Conservation (phyloP, 176 grass and related monocot species). For the Lolium multiflorum region DNA sequence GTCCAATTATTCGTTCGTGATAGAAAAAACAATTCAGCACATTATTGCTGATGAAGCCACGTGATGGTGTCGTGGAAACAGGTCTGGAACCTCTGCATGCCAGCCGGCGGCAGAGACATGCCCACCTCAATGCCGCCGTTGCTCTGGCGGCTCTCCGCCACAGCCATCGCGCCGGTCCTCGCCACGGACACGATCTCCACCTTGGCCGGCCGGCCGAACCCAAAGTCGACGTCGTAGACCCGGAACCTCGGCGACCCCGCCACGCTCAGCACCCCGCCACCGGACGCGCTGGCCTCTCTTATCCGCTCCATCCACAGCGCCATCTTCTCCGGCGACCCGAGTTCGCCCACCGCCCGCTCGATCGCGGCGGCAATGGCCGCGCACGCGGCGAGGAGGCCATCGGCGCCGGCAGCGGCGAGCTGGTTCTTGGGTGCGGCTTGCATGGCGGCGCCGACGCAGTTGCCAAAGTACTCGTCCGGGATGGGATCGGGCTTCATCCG, state of each 20-base stretch:
- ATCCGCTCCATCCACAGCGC: background rate
- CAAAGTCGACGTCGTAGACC: slow-evolving; percentile 62
- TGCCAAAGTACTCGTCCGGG: slow-evolving; percentile 56
- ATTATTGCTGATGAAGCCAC: too few relatives aligned
- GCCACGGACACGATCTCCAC: background rate
- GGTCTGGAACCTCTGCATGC: slow-evolving; percentile 44
- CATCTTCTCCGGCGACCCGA: background rate
- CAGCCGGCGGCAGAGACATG: slow-evolving; percentile 39
- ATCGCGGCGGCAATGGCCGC: background rate
- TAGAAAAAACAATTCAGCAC: too few relatives aligned
- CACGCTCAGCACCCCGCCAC: background rate
- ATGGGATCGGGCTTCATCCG: slow-evolving; percentile 37
- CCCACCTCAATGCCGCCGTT: slow-evolving; percentile 61
- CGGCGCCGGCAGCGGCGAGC: slow-evolving; percentile 9
- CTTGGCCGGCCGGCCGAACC: background rate
- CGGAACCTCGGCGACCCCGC: slow-evolving; percentile 56
- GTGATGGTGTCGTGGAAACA: slow-evolving; percentile 32
- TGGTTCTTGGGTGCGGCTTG: background rate
- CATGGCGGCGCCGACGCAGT: slow-evolving; percentile 45
- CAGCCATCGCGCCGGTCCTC: background rate
- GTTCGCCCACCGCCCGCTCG: slow-evolving; percentile 21
- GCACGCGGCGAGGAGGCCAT: slow-evolving; percentile 25
- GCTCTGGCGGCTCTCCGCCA: slow-evolving; percentile 25
- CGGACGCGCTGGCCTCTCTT: background rate
- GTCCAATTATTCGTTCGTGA: too few relatives aligned